A percentile compares a stretch with the other conserved stretches of the same genome.
Evolutionary conservation across 2,329 filamentous ascomycete genomes (phyloP).

Genomic region (Fusarium sp.): DNA sequence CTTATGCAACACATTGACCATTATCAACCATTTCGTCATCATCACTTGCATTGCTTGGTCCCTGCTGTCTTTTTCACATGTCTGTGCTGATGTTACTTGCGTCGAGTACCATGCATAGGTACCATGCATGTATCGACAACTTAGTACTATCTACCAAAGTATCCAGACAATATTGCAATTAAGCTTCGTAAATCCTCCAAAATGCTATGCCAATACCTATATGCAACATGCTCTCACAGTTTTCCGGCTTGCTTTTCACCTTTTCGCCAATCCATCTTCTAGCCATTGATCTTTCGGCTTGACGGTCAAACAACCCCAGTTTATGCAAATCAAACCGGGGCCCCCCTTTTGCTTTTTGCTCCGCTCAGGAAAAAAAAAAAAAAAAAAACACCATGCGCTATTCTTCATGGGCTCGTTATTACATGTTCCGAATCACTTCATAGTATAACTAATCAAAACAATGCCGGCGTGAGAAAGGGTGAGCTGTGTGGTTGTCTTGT

Average conservation of each 20-base stretch:
- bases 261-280: slow-evolving; percentile 31
- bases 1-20: slow-evolving; percentile 29
- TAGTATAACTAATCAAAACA: slow-evolving; percentile 22
- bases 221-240: slow-evolving; percentile 25
- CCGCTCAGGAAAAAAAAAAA: slow-evolving; percentile 13
- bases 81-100: background rate
- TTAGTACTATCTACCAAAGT: background rate
- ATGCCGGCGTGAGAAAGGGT: slow-evolving; percentile 25
- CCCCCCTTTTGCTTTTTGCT: slow-evolving; percentile 34
- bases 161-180: slow-evolving; percentile 3
- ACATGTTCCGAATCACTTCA: slow-evolving; percentile 30
- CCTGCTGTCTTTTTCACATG: slow-evolving; percentile 30
- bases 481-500: slow-evolving; percentile 15
- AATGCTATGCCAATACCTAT: slow-evolving; percentile 26
- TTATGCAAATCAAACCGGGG: slow-evolving; percentile 30
- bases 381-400: slow-evolving; percentile 35
- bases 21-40: slow-evolving; percentile 30
- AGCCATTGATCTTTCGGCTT: slow-evolving; percentile 22
- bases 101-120: background rate
- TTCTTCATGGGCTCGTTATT: slow-evolving; percentile 43
- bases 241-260: slow-evolving; percentile 28
- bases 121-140: slow-evolving; percentile 1
- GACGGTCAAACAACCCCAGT: slow-evolving; percentile 32
- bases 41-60: slow-evolving; percentile 28
- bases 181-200: slow-evolving; percentile 17